A percentile compares a stretch with the other conserved stretches of the same genome.
phyloP scores from a whole-genome alignment of 2,329 filamentous ascomycete genomes.

The Penicillium sp. region DNA sequence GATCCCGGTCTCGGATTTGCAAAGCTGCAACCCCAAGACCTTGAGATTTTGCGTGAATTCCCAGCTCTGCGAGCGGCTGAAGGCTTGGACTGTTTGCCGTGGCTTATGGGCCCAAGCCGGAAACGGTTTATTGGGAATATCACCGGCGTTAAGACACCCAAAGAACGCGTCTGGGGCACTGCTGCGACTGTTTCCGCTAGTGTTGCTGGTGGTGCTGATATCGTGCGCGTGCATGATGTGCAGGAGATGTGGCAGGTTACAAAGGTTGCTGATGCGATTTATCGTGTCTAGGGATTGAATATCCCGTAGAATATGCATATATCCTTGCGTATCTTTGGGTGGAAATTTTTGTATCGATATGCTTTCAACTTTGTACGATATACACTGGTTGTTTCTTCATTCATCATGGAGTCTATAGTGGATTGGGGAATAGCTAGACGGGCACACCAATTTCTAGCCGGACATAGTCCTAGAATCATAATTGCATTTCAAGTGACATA shows the following conservation, averaged over 20 bases:
- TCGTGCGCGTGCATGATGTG: conserved; percentile 90
- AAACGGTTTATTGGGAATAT: conserved; percentile 86
- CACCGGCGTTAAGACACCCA: conserved; percentile 70
- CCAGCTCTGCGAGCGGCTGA: conserved; percentile 55
- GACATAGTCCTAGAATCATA: no score
- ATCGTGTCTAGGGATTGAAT: conserved; percentile 49
- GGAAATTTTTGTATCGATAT: background rate
- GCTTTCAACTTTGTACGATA: conserved; percentile 25
- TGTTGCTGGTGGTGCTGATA: conserved; percentile 82
- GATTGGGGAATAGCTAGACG: background rate
- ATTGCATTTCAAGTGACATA: no score
- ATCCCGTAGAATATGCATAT: background rate
- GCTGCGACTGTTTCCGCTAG: conserved; percentile 84
- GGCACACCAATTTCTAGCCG: background rate
- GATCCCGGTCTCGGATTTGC: conserved; percentile 95
- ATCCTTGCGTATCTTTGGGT: background rate
- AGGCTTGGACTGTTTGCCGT: conserved; percentile 65
- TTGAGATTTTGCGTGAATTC: conserved; percentile 71
- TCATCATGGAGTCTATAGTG: conserved; percentile 21
- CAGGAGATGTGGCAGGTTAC: conserved; percentile 80
- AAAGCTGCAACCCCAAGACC: conserved; percentile 77
- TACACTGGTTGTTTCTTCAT: conserved; percentile 18
- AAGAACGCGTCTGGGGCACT: conserved; percentile 77
- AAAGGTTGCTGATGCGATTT: conserved; percentile 91
- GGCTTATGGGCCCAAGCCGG: conserved; percentile 84